A percentile compares a stretch with the other conserved stretches of the same genome.
Evolutionary conservation across 768 basidiomycete genomes (phyloP).

Genomic region (Leccinum subgranulosum): DNA sequence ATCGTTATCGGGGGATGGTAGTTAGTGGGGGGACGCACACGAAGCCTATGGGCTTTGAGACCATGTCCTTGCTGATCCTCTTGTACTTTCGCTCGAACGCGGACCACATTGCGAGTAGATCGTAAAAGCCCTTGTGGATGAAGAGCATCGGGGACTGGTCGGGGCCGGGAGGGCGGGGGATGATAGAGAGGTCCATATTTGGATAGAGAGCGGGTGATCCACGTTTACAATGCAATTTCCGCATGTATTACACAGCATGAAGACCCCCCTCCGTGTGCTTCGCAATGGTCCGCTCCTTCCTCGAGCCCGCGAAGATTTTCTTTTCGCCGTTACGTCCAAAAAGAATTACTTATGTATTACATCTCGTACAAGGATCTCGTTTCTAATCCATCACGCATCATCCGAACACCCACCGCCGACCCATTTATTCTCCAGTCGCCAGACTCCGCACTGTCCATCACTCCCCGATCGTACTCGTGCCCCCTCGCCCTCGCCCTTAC

Average conservation of each 20-base stretch:
- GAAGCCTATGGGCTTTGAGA: constrained; percentile 78
- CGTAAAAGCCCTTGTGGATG: constrained; percentile 89
- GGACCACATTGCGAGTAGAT: constrained; percentile 76
- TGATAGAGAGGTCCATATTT: constrained; percentile 9
- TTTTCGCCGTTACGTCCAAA: constrained; percentile 17
- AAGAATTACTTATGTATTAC: constrained; percentile 5
- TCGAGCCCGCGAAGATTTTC: constrained; percentile 31
- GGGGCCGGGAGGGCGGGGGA: neutral
- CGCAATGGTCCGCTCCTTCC: constrained; percentile 16
- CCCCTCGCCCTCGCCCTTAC: constrained; percentile 32
- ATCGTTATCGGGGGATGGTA: constrained; percentile 11
- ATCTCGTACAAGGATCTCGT: constrained; percentile 20
- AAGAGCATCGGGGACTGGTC: constrained; percentile 45
- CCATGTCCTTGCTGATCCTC: constrained; percentile 85
- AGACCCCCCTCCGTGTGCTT: constrained; percentile 12
- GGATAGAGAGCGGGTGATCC: neutral
- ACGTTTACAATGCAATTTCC: constrained; percentile 22
- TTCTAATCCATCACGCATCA: constrained; percentile 22
- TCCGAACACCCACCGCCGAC: constrained; percentile 26
- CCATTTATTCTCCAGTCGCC: constrained; percentile 30
- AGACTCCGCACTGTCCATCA: constrained; percentile 26
- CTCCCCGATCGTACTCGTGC: constrained; percentile 31
- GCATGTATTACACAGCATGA: constrained; percentile 21
- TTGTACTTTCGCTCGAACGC: too few species aligned
- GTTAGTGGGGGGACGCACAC: constrained; percentile 53